Evolutionary conservation across 169 alveolate species (phyloP), one percentile per base, ranked within the genome.

Genomic region (Plasmodium vinckei): DNA sequence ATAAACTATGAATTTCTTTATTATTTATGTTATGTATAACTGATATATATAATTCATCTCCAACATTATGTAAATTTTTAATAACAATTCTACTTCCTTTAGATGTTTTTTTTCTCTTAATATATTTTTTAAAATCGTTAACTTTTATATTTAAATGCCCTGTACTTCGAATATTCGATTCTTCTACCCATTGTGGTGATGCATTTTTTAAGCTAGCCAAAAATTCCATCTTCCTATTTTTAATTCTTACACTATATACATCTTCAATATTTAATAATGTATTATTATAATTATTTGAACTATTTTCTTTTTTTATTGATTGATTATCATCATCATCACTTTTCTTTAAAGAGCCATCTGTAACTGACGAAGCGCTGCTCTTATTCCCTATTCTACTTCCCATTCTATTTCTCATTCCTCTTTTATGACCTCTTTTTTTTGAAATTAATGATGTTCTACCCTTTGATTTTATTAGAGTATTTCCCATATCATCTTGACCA

Each of bases 161-260:
- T 27, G 90, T 82, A 47, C 84, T 65, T 82, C 84, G 27, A 15
- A 82, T 82, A 33, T 82, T 68, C 23, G 90, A 54, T 61, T 82
- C 90, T 82, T 65, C 84, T 13, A 82, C 79, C 90, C 90, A 82
- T 17, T 67, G 79, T 39, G 90, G 86, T n/a, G 79, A 67, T 15
- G 69, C 90, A 57, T 82, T 82, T 47, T 65, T 67, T 63, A 82
- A 82, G 72, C 90, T 67, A 54, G 90, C 90, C 84, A 82, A 67
- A 61, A 67, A 82, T 13, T 82, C 86, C 84, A 82, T 67, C 67
- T 82, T 68, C 23, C 72, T 68, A 47, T 82, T 82, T 82, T 68
- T 65, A 67, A 82, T 68, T 42, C 90, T 46, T 54, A 82, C 90
- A 23, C 90, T 68, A 60, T 82, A 82, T 19, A 82, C 84, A 68